phyloP scores from a whole-genome alignment of 139 green algal genomes.

The Ettlia oleoabundans region DNA sequence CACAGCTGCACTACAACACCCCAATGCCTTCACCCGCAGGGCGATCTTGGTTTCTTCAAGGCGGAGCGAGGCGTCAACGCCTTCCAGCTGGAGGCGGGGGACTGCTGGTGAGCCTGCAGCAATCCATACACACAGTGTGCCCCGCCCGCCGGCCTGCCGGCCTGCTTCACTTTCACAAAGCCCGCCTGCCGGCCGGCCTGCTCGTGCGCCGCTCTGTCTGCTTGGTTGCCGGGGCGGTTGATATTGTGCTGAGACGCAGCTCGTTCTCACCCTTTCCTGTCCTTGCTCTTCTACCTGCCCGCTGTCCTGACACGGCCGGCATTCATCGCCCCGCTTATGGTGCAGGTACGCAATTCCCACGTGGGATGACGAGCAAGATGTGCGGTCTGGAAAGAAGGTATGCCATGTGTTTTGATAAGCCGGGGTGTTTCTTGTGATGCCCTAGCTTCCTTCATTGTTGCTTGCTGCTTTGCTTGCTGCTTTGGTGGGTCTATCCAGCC shows the following conservation, averaged over 20 bases:
- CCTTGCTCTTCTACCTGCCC: too few species aligned
- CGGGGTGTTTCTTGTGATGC: too few species aligned
- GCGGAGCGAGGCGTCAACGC: slow-evolving; percentile 58
- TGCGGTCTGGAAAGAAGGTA: slow-evolving; percentile 46
- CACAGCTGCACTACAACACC: background rate
- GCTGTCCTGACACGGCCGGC: too few species aligned
- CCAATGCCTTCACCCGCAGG: background rate
- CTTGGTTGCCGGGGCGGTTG: too few species aligned
- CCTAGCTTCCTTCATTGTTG: too few species aligned
- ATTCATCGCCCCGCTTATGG: too few species aligned
- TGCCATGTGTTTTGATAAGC: too few species aligned
- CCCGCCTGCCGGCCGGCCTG: background rate
- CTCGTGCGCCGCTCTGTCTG: background rate
- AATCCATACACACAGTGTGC: too few species aligned
- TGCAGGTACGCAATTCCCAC: slow-evolving; percentile 38
- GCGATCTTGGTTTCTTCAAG: slow-evolving; percentile 64
- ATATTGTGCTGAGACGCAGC: background rate
- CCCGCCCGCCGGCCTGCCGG: too few species aligned
- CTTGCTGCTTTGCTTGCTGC: background rate
- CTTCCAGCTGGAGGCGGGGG: slow-evolving; percentile 55
- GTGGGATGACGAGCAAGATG: slow-evolving; percentile 54
- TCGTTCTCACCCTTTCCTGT: background rate
- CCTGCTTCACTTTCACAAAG: too few species aligned
- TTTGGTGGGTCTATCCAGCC: too few species aligned
- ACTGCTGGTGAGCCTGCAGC: slow-evolving; percentile 72